Percentiles rank a stretch among this genome's conserved stretches.
These are phyloP conservation scores for Zasmidium angulare DNA, from an alignment of 2,329 filamentous ascomycete species.

Conservation along the genomic window DNA sequence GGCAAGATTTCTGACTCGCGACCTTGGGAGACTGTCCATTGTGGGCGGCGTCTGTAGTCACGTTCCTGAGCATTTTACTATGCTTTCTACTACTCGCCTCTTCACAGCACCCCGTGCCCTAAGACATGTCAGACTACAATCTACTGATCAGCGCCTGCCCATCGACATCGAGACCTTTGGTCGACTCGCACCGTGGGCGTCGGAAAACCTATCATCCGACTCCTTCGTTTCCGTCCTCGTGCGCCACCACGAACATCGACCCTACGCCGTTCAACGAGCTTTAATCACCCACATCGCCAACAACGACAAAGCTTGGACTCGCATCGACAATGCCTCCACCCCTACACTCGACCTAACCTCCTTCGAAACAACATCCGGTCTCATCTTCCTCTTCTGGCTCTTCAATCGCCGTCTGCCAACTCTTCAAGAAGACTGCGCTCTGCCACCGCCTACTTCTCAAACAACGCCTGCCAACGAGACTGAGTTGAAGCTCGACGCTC, in stretches of 20 bases:
- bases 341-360: constrained; percentile 7
- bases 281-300: constrained; percentile 1
- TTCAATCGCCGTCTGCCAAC: constrained; percentile 4
- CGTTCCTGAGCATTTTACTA: neutral
- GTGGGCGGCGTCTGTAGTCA: no score
- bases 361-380: neutral
- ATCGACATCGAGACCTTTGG: neutral
- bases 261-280: constrained; percentile 4
- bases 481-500: neutral
- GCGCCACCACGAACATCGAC: constrained; percentile 4
- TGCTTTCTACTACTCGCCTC: neutral
- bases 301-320: neutral
- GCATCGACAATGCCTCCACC: neutral
- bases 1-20: no score
- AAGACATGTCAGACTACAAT: neutral
- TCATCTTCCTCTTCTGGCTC: constrained; percentile 10
- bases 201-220: neutral
- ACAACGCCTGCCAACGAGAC: neutral
- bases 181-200: constrained; percentile 1
- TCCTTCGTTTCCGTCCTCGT: constrained; percentile 1
- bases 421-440: neutral
- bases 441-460: neutral
- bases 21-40: no score
- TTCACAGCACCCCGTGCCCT: neutral
- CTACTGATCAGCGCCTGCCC: neutral